Conservation (phyloP, 805 yeast genomes). For the Blastobotrys muscicola region DNA sequence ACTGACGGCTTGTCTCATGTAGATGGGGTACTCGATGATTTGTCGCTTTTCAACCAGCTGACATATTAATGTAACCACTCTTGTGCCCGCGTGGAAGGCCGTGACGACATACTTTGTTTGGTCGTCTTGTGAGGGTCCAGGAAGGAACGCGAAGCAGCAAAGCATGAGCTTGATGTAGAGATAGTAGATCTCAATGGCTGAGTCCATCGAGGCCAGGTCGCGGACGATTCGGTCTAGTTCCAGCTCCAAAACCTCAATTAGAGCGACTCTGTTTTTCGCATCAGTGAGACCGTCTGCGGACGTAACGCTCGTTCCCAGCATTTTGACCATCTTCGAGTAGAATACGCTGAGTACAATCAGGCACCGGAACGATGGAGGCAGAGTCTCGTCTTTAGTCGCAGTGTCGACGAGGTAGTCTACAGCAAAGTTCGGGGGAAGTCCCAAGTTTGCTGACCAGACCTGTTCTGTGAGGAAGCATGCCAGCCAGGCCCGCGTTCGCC, state of each 20-base stretch:
- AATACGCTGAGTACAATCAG: conserved; percentile 67
- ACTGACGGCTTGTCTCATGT: conserved; percentile 77
- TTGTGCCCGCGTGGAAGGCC: conserved; percentile 73
- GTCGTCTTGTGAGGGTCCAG: conserved; percentile 74
- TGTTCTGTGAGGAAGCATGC: conserved; percentile 83
- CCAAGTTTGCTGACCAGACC: conserved; percentile 80
- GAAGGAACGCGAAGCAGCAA: conserved; percentile 81
- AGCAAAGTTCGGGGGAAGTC: conserved; percentile 78
- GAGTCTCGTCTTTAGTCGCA: conserved; percentile 53
- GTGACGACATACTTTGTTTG: conserved; percentile 75
- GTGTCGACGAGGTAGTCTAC: conserved; percentile 75
- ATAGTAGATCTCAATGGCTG: conserved; percentile 66
- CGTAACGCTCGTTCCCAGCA: conserved; percentile 79
- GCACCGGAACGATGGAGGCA: conserved; percentile 66
- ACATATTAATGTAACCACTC: conserved; percentile 70
- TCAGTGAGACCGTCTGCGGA: conserved; percentile 86
- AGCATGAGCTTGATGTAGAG: conserved; percentile 71
- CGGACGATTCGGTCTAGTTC: conserved; percentile 41
- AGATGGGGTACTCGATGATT: conserved; percentile 76
- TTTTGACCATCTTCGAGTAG: conserved; percentile 72
- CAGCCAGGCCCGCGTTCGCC: conserved; percentile 92
- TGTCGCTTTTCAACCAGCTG: conserved; percentile 57
- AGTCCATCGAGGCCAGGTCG: conserved; percentile 30
- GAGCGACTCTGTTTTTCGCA: conserved; percentile 71
- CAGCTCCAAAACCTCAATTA: conserved; percentile 60